Evolutionary conservation across 495 filamentous ascomycete genomes (phyloP), one percentile per base, ranked within the genome.

Genomic region (Cryomyces minteri): DNA sequence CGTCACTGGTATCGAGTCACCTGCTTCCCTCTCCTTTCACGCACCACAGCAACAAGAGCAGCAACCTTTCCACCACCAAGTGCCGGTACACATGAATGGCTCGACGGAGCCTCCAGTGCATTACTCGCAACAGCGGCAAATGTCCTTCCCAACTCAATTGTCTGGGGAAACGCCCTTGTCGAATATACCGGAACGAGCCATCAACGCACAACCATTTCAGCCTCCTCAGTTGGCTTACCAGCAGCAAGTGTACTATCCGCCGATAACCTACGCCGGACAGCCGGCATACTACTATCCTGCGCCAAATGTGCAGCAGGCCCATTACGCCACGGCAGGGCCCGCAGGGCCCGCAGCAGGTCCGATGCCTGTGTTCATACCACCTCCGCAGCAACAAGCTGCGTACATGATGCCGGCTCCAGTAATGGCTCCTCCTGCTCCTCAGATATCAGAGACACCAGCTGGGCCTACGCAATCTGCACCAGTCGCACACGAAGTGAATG

Each of bases 191-290:
- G 90, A 96, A 60, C 82, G 84, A 45, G 85, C 86, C 10, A 84
- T 95, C 37, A 86, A 96, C 53, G 90, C 92, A 25, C 80, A 80
- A 41, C 78, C 88, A 6, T 96, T 94, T 66, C 88, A 94, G 51
- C 87, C 85, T 1, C 12, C 10, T 46, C 31, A 11, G 11, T 79
- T 77, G 40, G 64, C 67, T 32, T 82, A 74, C 43, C 59, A 67
- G 6, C 76, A 74, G 49, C 68, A 69, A 18, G 70, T 65, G 11
- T 10, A 1, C 12, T 57, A 51, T 12, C 58, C 53, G 11, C 52
- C 47, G 18, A 25, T 25, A 42, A 45, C 49, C 14, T 52, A 47
- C 40, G 39, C 39, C 32, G 41, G 41, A 6, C 62, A 70, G 8
- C 73, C 75, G 50, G 67, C 71, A n/a, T 73, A 67, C 9, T 87